Conservation (phyloP, 768 basidiomycete species). For the Sarcodon sp. region DNA sequence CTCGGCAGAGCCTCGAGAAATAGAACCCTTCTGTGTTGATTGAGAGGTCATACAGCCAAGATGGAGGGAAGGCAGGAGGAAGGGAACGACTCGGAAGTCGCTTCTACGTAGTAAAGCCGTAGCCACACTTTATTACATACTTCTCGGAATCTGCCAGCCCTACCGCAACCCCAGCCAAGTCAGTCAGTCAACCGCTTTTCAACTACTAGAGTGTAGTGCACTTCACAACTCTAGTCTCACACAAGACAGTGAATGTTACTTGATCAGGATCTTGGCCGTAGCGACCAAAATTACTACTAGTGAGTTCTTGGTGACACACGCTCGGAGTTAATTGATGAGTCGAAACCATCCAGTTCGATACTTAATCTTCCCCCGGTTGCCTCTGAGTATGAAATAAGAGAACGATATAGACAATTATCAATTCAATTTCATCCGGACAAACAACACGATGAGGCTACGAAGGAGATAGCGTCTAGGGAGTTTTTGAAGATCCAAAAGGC, state of each 20-base stretch:
- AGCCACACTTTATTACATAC: not conserved
- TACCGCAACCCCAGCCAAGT: too few species aligned
- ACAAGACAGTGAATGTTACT: not conserved
- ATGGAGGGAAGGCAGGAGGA: not conserved
- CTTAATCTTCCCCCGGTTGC: slow-evolving; percentile 60
- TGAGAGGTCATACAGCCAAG: slow-evolving; percentile 10
- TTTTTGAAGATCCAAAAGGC: slow-evolving; percentile 76
- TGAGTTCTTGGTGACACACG: not conserved
- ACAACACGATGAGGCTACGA: slow-evolving; percentile 44
- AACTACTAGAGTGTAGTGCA: too few species aligned
- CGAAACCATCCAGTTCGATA: slow-evolving; percentile 31
- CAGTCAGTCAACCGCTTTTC: too few species aligned
- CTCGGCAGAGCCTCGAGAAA: slow-evolving; percentile 17
- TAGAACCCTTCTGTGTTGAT: slow-evolving; percentile 5
- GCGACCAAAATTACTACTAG: not conserved
- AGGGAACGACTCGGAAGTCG: not conserved
- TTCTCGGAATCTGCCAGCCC: too few species aligned
- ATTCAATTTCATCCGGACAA: slow-evolving; percentile 81
- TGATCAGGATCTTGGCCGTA: not conserved
- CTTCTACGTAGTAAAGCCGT: not conserved
- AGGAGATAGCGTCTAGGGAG: slow-evolving; percentile 45
- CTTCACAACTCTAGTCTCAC: too few species aligned
- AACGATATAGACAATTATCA: slow-evolving; percentile 59
- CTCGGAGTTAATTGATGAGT: too few species aligned
- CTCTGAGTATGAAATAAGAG: slow-evolving; percentile 57